These are phyloP conservation scores for Hymenotorrendiella dingleyae DNA, from an alignment of 2,329 filamentous ascomycete genomes.

Conservation along the genomic window DNA sequence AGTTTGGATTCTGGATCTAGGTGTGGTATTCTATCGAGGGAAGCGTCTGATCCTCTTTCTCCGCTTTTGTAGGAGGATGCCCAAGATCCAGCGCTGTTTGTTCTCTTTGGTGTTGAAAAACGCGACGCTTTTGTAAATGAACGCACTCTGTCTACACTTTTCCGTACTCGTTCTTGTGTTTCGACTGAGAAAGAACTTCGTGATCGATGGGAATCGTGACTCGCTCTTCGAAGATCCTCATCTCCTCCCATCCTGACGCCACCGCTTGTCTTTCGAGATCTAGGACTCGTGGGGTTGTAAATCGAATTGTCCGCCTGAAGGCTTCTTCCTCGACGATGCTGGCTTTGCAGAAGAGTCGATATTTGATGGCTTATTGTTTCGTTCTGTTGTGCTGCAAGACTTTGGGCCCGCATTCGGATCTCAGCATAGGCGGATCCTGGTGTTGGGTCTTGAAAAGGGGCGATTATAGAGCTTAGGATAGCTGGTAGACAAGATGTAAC, in stretches of 20 bases:
- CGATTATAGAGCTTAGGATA: slow-evolving; percentile 34
- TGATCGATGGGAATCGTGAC: slow-evolving; percentile 30
- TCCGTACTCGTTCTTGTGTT: slow-evolving; percentile 32
- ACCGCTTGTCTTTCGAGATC: slow-evolving; percentile 16
- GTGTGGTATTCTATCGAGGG: slow-evolving; percentile 4
- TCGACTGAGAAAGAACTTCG: slow-evolving; percentile 26
- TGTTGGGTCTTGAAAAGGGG: slow-evolving; percentile 51
- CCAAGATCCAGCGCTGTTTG: slow-evolving; percentile 20
- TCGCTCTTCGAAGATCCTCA: slow-evolving; percentile 31
- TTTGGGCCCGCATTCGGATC: slow-evolving; percentile 63
- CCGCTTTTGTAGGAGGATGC: slow-evolving; percentile 22
- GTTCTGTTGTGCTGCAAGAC: slow-evolving; percentile 59
- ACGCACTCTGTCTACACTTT: slow-evolving; percentile 35
- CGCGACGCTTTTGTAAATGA: slow-evolving; percentile 24
- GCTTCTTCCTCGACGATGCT: slow-evolving; percentile 14
- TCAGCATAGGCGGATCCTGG: slow-evolving; percentile 57
- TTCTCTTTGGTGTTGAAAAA: slow-evolving; percentile 24
- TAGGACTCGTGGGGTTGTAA: slow-evolving; percentile 7
- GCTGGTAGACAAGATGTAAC: slow-evolving; percentile 69
- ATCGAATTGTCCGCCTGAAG: slow-evolving; percentile 15
- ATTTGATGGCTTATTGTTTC: slow-evolving; percentile 18
- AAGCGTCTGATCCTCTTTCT: slow-evolving; percentile 22
- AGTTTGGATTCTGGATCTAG: not conserved
- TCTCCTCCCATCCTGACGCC: slow-evolving; percentile 28
- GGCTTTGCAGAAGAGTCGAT: slow-evolving; percentile 12